A percentile compares a stretch with the other conserved stretches of the same genome.
These are phyloP conservation scores for Auricularia sp. DNA, from an alignment of 768 basidiomycete species.

Conservation along the genomic window DNA sequence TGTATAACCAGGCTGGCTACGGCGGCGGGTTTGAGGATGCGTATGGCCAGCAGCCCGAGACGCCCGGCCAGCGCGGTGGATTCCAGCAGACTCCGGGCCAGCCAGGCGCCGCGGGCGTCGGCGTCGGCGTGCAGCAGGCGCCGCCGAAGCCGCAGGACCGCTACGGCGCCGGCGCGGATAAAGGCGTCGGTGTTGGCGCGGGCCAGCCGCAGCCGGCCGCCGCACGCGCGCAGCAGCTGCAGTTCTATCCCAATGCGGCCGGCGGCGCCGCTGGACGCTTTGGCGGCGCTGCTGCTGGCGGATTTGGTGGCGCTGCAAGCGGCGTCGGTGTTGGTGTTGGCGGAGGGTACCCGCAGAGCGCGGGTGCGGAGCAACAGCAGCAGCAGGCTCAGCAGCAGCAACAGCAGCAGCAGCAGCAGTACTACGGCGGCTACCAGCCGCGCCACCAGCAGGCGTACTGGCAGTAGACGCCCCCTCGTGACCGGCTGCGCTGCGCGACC, in stretches of 20 bases:
- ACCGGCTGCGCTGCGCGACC: too few species aligned
- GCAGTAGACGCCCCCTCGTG: constrained; percentile 19
- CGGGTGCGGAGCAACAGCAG: constrained; percentile 25
- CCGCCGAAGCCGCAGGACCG: constrained; percentile 35
- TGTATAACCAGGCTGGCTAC: neutral
- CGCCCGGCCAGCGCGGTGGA: constrained; percentile 45
- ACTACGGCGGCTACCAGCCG: constrained; percentile 41
- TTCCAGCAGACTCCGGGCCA: constrained; percentile 19
- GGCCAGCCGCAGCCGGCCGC: constrained; percentile 37
- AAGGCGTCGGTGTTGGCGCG: constrained; percentile 19
- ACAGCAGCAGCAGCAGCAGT: constrained; percentile 28
- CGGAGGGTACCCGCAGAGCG: constrained; percentile 30
- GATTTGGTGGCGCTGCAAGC: constrained; percentile 1
- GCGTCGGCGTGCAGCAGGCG: constrained; percentile 26
- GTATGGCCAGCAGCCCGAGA: constrained; percentile 41
- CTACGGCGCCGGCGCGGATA: constrained; percentile 39
- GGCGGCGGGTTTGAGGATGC: constrained; percentile 25
- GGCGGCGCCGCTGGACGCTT: constrained; percentile 22
- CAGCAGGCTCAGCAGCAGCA: constrained; percentile 25
- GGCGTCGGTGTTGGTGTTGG: constrained; percentile 32
- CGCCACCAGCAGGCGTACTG: constrained; percentile 55
- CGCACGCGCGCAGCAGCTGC: neutral
- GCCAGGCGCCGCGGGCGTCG: neutral
- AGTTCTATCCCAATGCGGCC: neutral
- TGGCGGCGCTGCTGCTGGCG: constrained; percentile 28